Conservation (phyloP, 2,329 filamentous ascomycete species). For the Verticillium isaacii region DNA sequence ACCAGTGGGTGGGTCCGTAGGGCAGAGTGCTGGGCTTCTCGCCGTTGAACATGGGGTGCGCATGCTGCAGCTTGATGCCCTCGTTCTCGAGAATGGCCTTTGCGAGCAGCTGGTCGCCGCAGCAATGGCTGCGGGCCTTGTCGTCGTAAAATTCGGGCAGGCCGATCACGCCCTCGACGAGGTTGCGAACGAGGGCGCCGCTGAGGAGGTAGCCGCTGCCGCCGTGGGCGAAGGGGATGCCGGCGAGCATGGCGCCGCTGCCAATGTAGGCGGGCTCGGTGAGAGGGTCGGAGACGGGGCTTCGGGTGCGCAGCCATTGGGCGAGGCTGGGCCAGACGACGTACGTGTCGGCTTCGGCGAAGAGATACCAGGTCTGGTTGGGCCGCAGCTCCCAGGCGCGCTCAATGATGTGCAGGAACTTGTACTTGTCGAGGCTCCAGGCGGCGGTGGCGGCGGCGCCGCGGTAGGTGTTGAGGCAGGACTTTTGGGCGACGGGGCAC, state of each 20-base stretch:
- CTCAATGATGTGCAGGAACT: conserved; percentile 54
- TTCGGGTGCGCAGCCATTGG: conserved; percentile 38
- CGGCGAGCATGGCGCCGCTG: conserved; percentile 40
- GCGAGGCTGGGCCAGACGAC: conserved; percentile 50
- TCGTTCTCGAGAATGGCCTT: conserved; percentile 40
- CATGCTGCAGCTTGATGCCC: conserved; percentile 35
- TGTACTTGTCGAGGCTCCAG: conserved; percentile 58
- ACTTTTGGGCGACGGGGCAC: conserved; percentile 41
- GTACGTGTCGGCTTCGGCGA: conserved; percentile 55
- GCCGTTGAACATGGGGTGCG: conserved; percentile 50
- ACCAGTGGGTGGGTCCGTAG: conserved; percentile 46
- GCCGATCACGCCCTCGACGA: conserved; percentile 26
- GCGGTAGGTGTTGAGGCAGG: conserved; percentile 26
- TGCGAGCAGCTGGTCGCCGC: conserved; percentile 48
- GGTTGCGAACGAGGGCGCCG: conserved; percentile 42
- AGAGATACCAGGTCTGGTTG: conserved; percentile 53
- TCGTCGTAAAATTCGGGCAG: conserved; percentile 42
- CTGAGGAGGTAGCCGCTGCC: conserved; percentile 55
- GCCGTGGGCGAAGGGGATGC: conserved; percentile 48
- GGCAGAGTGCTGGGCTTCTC: conserved; percentile 48
- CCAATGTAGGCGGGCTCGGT: conserved; percentile 39
- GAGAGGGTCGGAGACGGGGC: conserved; percentile 28
- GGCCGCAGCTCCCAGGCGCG: conserved; percentile 51
- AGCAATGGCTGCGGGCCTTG: conserved; percentile 38
- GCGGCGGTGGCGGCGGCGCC: conserved; percentile 23